Evolutionary conservation across 2,329 filamentous ascomycete species (phyloP).

Genomic region (Mariannaea sp.): DNA sequence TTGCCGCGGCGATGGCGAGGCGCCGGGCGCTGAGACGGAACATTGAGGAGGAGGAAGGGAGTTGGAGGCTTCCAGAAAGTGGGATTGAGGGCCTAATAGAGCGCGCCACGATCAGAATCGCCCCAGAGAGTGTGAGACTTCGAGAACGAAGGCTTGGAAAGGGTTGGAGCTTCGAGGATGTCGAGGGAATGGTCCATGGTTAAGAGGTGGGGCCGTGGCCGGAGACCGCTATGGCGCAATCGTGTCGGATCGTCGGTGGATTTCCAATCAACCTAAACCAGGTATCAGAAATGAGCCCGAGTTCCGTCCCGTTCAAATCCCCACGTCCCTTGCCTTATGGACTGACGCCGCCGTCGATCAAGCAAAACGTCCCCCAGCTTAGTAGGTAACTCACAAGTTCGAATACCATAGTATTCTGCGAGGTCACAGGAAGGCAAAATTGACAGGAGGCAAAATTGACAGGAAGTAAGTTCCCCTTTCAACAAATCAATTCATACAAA

Average conservation of each 20-base stretch:
- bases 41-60: conserved; percentile 52
- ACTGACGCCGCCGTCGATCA: too few relatives aligned
- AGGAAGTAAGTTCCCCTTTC: neutral
- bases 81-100: conserved; percentile 24
- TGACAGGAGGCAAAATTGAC: neutral
- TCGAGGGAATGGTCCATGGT: neutral
- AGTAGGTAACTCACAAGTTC: too few relatives aligned
- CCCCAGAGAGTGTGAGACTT: conserved; percentile 21
- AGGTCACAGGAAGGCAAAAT: too few relatives aligned
- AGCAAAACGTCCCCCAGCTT: too few relatives aligned
- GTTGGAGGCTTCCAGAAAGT: conserved; percentile 9
- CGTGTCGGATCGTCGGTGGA: conserved; percentile 32
- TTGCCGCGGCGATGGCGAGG: conserved; percentile 63
- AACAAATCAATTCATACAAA: conserved; percentile 1
- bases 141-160: conserved; percentile 16
- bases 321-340: too few relatives aligned
- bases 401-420: too few relatives aligned
- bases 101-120: neutral
- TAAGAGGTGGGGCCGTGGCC: conserved; percentile 37
- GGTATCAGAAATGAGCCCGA: conserved; percentile 28
- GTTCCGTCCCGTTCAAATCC: too few relatives aligned
- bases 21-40: conserved; percentile 70
- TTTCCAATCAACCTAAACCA: conserved; percentile 14
- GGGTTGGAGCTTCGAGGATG: conserved; percentile 14
- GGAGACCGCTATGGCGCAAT: conserved; percentile 38